Conservation (phyloP, 1,139 yeast species). For the Candida dubliniensis region DNA sequence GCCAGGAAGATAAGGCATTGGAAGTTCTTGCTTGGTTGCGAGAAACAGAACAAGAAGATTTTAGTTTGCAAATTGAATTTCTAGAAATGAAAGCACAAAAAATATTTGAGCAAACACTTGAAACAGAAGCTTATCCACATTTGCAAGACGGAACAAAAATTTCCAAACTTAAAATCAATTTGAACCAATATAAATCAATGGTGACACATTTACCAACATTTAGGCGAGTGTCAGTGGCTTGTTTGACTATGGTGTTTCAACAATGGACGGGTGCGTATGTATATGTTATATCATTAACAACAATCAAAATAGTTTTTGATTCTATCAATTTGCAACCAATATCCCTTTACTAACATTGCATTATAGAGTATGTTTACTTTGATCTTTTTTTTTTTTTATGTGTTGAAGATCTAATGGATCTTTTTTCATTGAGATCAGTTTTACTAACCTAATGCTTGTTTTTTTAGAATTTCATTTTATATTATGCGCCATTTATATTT, state of each 20-base stretch:
- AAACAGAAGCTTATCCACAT: slow-evolving; percentile 11
- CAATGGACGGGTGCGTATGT: slow-evolving; percentile 61
- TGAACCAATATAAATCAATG: slow-evolving; percentile 18
- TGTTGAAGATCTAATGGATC: no score
- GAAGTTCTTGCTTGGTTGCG: slow-evolving; percentile 24
- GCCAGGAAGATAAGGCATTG: slow-evolving; percentile 19
- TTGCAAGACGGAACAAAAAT: slow-evolving; percentile 15
- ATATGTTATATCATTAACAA: no score
- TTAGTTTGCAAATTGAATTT: slow-evolving; percentile 19
- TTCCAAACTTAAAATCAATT: slow-evolving; percentile 13
- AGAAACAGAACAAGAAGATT: slow-evolving; percentile 13
- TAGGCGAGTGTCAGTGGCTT: slow-evolving; percentile 58
- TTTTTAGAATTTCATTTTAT: slow-evolving; percentile 57
- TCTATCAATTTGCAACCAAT: no score
- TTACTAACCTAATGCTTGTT: no score
- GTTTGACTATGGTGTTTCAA: slow-evolving; percentile 62
- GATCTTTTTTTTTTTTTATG: no score
- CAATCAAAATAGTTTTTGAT: no score
- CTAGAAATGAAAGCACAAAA: slow-evolving; percentile 23
- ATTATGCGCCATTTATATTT: slow-evolving; percentile 50
- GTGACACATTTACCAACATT: slow-evolving; percentile 18
- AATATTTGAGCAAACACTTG: slow-evolving; percentile 17
- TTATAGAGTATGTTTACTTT: no score
- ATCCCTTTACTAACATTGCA: no score
- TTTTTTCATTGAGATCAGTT: no score